Evolutionary conservation across 495 filamentous ascomycete genomes (phyloP).

Genomic region (Hyaloscypha bicolor): DNA sequence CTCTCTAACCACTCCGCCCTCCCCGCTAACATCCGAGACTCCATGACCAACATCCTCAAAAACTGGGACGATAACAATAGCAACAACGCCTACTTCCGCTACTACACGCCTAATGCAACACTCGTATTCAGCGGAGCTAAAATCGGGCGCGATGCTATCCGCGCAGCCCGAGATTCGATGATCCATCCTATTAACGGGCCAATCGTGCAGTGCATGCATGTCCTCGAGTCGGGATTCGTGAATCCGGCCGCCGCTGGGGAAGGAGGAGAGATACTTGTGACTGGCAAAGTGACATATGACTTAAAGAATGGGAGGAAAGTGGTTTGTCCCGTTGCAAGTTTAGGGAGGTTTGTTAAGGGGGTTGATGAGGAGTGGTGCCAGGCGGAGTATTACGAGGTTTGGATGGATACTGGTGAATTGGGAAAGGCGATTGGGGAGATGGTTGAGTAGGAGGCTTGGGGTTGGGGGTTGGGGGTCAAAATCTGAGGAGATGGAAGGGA

Average conservation of each 20-base stretch:
- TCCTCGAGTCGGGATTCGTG: background rate
- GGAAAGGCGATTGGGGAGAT: background rate
- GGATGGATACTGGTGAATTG: background rate
- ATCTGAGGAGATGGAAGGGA: background rate
- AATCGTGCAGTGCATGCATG: background rate
- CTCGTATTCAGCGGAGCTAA: background rate
- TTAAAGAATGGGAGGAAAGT: background rate
- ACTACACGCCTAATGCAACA: background rate
- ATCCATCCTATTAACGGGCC: background rate
- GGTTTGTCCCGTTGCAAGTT: background rate
- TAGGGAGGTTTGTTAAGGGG: background rate
- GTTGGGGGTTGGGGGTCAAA: background rate
- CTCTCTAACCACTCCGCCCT: background rate
- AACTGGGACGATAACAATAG: background rate
- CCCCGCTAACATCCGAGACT: background rate
- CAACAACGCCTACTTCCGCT: background rate
- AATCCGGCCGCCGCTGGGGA: background rate
- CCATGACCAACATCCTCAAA: background rate
- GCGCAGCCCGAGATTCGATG: background rate
- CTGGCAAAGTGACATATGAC: background rate
- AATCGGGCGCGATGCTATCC: background rate
- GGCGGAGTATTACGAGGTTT: background rate
- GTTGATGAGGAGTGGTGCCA: background rate
- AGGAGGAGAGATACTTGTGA: background rate
- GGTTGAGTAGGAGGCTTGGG: background rate